These are phyloP conservation scores for Xylaria bambusicola DNA, from an alignment of 495 filamentous ascomycete species.

Conservation along the genomic window DNA sequence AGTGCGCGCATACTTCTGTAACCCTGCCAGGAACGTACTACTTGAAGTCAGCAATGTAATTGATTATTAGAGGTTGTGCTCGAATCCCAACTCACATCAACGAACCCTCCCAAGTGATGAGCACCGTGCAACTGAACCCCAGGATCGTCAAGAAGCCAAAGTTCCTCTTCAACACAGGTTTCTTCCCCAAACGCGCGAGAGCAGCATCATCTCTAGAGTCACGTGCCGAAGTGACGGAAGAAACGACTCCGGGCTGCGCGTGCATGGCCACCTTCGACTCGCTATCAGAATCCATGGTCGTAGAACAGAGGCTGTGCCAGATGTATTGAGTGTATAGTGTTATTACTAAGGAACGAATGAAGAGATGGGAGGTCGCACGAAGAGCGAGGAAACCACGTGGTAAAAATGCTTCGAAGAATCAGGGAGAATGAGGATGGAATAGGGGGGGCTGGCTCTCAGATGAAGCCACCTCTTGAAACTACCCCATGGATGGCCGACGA, in stretches of 20 bases:
- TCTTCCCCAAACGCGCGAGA: constrained; percentile 53
- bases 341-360: not conserved
- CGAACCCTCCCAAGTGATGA: constrained; percentile 48
- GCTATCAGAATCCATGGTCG: not conserved
- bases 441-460: not conserved
- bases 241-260: not conserved
- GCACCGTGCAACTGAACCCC: constrained; percentile 47
- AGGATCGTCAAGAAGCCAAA: constrained; percentile 47
- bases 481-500: not conserved
- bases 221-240: not conserved
- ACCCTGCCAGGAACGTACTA: constrained; percentile 15
- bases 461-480: not conserved
- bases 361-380: not conserved
- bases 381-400: not conserved
- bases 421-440: too few relatives aligned
- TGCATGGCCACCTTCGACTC: not conserved
- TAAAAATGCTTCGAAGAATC: not conserved
- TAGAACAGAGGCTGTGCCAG: not conserved
- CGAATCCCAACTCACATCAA: constrained; percentile 22
- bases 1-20: constrained; percentile 17
- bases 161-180: constrained; percentile 51
- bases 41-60: not conserved
- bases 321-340: not conserved
- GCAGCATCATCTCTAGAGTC: constrained; percentile 40
- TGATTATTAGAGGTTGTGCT: not conserved